Evolutionary conservation across 495 filamentous ascomycete species (phyloP), one percentile per base, ranked within the genome.

Genomic region (Cudoniella acicularis): DNA sequence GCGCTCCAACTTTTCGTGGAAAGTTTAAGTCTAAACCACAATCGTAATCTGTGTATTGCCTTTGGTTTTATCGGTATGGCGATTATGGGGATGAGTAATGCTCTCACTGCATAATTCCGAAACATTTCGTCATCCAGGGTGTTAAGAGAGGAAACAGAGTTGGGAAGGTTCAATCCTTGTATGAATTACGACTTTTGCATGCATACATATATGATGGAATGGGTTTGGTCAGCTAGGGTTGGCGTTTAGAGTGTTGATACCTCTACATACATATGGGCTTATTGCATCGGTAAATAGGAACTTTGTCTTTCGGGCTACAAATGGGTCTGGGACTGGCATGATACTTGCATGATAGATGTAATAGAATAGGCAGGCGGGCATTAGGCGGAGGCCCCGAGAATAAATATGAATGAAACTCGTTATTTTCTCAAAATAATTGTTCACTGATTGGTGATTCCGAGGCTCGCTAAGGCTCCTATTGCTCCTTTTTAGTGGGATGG

Each of bases 1-100:
- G 92, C 87, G 4, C 71, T 98, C 67, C 89, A 94, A 73, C 75
- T 98, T 1, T 96, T 96, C 68, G 85, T 85, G 11, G 92, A 98
- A 74, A 89, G 87, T 41, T 70, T 96, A 65, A 85, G 83, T 25
- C 68, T 96, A 64, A 90, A 87, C 45, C 94, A 98, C 72, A 86
- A 86, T 60, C 79, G 85, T 54, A 82, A 83, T 48, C 70, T 97
- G 69, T 91, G 89, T 65, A 91, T 95, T 61, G 78, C 82, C 3
- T 95, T 89, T 76, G 93, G 87, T 11, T 92, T 98, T 69, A 72
- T 87, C 20, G 94, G 94, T 6, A 98, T 98, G 92, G 86, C 82
- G 0, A 70, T 98, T 50, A 77, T 98, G 76, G 95, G 92, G 0
- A 53, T 91, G 20, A 96, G 91, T 70, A 90, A 86, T 73, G 95